Percentiles rank a stretch among this genome's conserved stretches.
These are phyloP conservation scores for Podila horticola DNA, from an alignment of 192 early-diverging fungal species.

Conservation along the genomic window DNA sequence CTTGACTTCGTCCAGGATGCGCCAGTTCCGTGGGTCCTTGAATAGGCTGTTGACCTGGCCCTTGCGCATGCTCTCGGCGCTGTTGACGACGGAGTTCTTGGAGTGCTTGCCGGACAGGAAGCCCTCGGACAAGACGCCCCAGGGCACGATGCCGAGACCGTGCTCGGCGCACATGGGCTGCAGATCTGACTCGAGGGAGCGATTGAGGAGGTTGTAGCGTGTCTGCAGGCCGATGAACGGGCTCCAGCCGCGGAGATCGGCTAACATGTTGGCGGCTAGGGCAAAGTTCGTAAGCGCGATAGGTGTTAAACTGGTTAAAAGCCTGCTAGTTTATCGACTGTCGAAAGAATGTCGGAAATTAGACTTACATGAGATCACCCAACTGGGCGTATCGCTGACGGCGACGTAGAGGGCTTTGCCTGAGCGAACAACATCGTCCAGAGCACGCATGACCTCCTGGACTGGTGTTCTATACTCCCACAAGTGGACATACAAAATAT, in stretches of 20 bases:
- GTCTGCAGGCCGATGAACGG: slow-evolving; percentile 49
- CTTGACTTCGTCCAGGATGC: slow-evolving; percentile 53
- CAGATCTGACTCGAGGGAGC: slow-evolving; percentile 41
- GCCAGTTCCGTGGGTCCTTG: slow-evolving; percentile 47
- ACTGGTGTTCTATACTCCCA: slow-evolving; percentile 66
- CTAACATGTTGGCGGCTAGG: slow-evolving; percentile 37
- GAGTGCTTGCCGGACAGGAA: slow-evolving; percentile 57
- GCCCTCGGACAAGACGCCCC: slow-evolving; percentile 65
- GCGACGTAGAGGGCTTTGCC: slow-evolving; percentile 74
- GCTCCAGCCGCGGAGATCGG: slow-evolving; percentile 37
- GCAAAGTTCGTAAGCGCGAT: no score
- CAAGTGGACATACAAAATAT: slow-evolving; percentile 59
- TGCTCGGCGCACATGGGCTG: slow-evolving; percentile 46
- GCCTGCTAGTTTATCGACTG: no score
- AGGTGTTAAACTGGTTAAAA: no score
- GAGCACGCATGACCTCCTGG: slow-evolving; percentile 75
- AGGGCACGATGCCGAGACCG: slow-evolving; percentile 56
- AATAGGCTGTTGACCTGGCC: slow-evolving; percentile 7
- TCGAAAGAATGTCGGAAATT: no score
- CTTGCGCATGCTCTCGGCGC: slow-evolving; percentile 11
- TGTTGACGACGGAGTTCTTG: neutral
- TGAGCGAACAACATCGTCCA: slow-evolving; percentile 70
- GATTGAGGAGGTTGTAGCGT: slow-evolving; percentile 41
- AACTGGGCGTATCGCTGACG: slow-evolving; percentile 52
- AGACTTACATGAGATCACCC: slow-evolving; percentile 65